phyloP scores from a whole-genome alignment of 441 rosid species.

The Populus hybrid region DNA sequence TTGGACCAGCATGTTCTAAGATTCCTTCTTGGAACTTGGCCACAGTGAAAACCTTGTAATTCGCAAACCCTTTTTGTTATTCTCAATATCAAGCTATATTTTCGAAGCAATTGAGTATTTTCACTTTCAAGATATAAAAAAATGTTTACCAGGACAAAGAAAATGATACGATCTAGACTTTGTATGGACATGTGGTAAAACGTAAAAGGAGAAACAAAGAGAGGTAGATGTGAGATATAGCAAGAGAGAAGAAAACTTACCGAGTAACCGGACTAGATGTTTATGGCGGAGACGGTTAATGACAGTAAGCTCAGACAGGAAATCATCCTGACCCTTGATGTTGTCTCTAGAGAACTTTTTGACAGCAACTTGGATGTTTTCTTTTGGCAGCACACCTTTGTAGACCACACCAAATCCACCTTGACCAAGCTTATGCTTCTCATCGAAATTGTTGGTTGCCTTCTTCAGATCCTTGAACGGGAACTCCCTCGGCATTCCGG shows the following conservation, averaged over 20 bases:
- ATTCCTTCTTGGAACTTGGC: neutral
- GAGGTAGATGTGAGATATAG: neutral
- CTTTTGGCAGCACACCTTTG: constrained; percentile 37
- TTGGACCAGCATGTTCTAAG: neutral
- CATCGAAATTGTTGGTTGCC: constrained; percentile 53
- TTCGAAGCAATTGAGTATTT: neutral
- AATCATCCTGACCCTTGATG: constrained; percentile 43
- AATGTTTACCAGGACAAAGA: neutral
- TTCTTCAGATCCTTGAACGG: constrained; percentile 41
- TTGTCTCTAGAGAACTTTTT: constrained; percentile 46
- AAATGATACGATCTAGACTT: neutral
- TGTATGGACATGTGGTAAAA: neutral
- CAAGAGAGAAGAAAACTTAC: constrained; percentile 17
- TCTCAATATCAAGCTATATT: no score
- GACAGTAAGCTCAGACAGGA: constrained; percentile 53
- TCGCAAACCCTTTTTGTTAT: neutral
- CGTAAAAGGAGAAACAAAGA: neutral
- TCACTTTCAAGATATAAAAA: no score
- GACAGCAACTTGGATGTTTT: constrained; percentile 43
- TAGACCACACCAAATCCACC: constrained; percentile 53
- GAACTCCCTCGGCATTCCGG: constrained; percentile 49
- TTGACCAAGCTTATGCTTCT: constrained; percentile 41
- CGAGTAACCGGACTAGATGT: constrained; percentile 48
- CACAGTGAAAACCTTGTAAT: neutral
- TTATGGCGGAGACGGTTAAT: constrained; percentile 58